These are phyloP conservation scores for Haplosporangium gracile DNA, from an alignment of 192 early-diverging fungal species.

Conservation along the genomic window DNA sequence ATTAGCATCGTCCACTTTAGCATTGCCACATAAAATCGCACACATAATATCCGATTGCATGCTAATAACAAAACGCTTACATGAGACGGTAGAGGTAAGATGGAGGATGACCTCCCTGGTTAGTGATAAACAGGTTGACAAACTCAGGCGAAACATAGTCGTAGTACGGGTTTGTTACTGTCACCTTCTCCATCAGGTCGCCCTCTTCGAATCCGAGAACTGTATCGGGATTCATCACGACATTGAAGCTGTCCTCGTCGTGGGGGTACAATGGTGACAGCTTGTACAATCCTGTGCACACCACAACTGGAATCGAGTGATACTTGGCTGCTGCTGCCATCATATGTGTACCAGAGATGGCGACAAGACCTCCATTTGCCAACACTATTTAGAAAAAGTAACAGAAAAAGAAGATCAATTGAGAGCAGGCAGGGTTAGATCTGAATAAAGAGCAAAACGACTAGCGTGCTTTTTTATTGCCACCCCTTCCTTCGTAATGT, in stretches of 20 bases:
- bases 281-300: constrained; percentile 89
- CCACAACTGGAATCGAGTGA: constrained; percentile 91
- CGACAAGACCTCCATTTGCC: constrained; percentile 92
- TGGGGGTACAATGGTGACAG: constrained; percentile 88
- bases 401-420: neutral
- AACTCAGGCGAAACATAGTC: constrained; percentile 93
- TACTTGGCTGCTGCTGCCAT: constrained; percentile 91
- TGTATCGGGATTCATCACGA: constrained; percentile 78
- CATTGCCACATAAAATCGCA: neutral
- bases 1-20: neutral
- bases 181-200: constrained; percentile 78
- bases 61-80: constrained; percentile 42
- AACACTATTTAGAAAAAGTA: constrained; percentile 65
- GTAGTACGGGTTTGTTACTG: constrained; percentile 86
- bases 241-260: constrained; percentile 85
- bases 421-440: neutral
- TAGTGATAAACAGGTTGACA: constrained; percentile 89
- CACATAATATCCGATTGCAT: too few species aligned
- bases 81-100: constrained; percentile 85
- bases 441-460: neutral
- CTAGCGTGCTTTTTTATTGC: neutral
- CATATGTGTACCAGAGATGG: constrained; percentile 80
- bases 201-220: constrained; percentile 83
- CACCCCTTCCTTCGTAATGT: neutral
- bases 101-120: constrained; percentile 78